phyloP scores from a whole-genome alignment of 2,329 filamentous ascomycete species.

The Calonectria hawksworthii region DNA sequence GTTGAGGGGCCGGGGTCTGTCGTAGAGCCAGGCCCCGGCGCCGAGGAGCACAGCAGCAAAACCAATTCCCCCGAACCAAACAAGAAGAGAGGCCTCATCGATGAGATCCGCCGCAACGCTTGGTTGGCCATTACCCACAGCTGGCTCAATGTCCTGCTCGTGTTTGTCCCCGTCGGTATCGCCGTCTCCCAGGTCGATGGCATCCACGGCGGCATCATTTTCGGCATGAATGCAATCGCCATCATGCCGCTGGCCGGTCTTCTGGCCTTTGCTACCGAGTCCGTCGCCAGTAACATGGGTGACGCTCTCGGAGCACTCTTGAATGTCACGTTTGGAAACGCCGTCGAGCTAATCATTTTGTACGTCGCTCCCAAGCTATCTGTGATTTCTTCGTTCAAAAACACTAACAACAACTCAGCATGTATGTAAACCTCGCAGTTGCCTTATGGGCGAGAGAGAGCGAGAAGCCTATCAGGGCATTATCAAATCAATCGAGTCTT shows the following conservation, averaged over 20 bases:
- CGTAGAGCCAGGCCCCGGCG: conserved; percentile 54
- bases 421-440: conserved; percentile 60
- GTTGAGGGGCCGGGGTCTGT: conserved; percentile 70
- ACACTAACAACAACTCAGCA: conserved; percentile 54
- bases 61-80: conserved; percentile 46
- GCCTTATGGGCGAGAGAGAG: conserved; percentile 27
- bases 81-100: conserved; percentile 56
- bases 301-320: conserved; percentile 80
- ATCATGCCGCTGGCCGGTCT: conserved; percentile 82
- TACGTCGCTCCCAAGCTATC: conserved; percentile 46
- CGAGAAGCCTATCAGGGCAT: conserved; percentile 27
- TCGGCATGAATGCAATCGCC: conserved; percentile 81
- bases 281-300: conserved; percentile 79
- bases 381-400: background rate
- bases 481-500: conserved; percentile 35
- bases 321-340: conserved; percentile 85
- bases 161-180: conserved; percentile 86
- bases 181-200: conserved; percentile 68
- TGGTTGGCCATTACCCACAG: conserved; percentile 76
- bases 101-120: conserved; percentile 64
- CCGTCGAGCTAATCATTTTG: conserved; percentile 86
- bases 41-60: conserved; percentile 44
- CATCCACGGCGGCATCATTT: conserved; percentile 73
- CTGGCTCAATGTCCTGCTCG: conserved; percentile 82
- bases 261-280: conserved; percentile 81